phyloP scores from a whole-genome alignment of 257 asterid species.

The Solanum virginianum region DNA sequence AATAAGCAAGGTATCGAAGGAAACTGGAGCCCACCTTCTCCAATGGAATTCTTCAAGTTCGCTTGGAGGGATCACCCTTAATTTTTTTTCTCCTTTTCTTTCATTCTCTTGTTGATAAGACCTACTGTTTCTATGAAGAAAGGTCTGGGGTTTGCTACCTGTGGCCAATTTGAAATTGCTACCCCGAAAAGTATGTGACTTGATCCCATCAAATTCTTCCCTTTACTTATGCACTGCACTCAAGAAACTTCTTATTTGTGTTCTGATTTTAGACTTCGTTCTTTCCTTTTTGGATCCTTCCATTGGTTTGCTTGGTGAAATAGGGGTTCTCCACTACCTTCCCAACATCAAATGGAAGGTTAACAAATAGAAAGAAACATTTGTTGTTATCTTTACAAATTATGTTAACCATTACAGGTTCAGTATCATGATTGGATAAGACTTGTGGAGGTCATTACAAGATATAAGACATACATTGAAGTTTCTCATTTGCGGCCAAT shows the following conservation, averaged over 20 bases:
- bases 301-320: neutral
- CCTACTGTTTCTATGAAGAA: neutral
- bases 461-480: conserved; percentile 63
- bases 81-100: neutral
- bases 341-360: neutral
- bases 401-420: conserved; percentile 37
- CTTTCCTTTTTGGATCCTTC: conserved; percentile 1
- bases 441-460: conserved; percentile 90
- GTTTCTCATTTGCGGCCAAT: conserved; percentile 82
- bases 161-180: neutral
- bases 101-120: neutral
- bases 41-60: neutral
- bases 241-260: neutral
- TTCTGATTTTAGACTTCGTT: neutral
- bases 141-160: neutral
- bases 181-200: neutral
- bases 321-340: neutral
- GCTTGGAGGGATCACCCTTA: neutral
- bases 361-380: neutral
- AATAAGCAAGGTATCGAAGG: neutral
- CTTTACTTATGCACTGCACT: neutral
- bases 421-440: conserved; percentile 99
- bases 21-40: neutral
- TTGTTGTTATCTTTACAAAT: neutral
- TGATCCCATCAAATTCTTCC: neutral